Conservation (phyloP, 2,329 filamentous ascomycete species). For the Diaporthe vaccinii region DNA sequence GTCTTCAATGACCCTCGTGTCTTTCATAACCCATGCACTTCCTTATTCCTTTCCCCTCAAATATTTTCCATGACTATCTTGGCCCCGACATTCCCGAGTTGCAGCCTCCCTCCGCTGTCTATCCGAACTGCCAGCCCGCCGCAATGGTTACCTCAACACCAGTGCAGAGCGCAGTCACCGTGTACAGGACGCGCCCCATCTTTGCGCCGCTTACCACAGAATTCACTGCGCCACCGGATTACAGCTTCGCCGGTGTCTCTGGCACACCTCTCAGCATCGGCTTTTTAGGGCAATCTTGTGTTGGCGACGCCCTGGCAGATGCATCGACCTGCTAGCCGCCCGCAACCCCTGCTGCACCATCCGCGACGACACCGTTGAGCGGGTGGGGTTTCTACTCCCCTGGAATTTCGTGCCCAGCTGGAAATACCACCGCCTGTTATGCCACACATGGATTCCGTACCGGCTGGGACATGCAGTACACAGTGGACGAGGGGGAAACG, state of each 20-base stretch:
- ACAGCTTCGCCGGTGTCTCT: background rate
- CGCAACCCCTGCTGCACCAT: background rate
- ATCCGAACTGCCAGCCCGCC: background rate
- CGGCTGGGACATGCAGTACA: background rate
- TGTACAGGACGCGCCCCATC: background rate
- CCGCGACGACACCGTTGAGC: background rate
- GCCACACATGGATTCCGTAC: background rate
- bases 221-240: background rate
- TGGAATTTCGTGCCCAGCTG: background rate
- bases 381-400: conserved; percentile 15
- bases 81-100: background rate
- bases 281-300: background rate
- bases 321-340: conserved; percentile 2
- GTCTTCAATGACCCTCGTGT: background rate
- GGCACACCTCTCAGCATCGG: background rate
- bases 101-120: no score
- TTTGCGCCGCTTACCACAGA: conserved; percentile 17
- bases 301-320: background rate
- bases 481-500: conserved; percentile 1
- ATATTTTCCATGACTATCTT: background rate
- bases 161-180: background rate
- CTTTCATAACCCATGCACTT: background rate
- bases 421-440: background rate
- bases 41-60: background rate
- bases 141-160: background rate